These are phyloP conservation scores for Brasilioporus rufonigricans DNA, from an alignment of 768 basidiomycete species.

Conservation along the genomic window DNA sequence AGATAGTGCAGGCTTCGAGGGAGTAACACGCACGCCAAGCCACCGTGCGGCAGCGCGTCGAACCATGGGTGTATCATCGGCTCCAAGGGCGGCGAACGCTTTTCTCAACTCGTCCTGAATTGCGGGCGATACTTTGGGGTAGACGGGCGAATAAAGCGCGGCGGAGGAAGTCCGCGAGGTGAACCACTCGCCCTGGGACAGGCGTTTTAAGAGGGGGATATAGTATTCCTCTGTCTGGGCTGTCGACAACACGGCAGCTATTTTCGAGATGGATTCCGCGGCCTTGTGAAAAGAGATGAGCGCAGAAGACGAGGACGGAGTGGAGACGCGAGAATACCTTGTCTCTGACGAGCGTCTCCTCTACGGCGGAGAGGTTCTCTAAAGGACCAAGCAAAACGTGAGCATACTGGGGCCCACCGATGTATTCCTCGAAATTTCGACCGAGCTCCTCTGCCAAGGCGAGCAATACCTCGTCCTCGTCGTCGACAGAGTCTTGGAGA, in stretches of 20 bases:
- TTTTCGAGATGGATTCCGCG: slow-evolving; percentile 91
- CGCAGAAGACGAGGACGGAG: background rate
- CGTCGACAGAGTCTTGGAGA: slow-evolving; percentile 98
- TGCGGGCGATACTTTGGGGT: slow-evolving; percentile 67
- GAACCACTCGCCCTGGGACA: slow-evolving; percentile 97
- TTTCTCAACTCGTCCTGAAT: slow-evolving; percentile 88
- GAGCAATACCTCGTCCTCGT: slow-evolving; percentile 96
- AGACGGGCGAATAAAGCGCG: slow-evolving; percentile 89
- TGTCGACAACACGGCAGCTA: slow-evolving; percentile 74
- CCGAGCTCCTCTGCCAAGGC: slow-evolving; percentile 96
- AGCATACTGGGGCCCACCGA: slow-evolving; percentile 85
- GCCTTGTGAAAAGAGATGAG: slow-evolving; percentile 53
- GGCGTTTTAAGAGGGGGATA: slow-evolving; percentile 85
- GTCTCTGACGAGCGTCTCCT: slow-evolving; percentile 96
- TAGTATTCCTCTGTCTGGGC: slow-evolving; percentile 85
- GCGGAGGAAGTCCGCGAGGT: slow-evolving; percentile 96
- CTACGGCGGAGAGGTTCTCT: slow-evolving; percentile 94
- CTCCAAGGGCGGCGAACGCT: slow-evolving; percentile 75
- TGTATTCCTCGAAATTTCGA: slow-evolving; percentile 87
- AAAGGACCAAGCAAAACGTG: slow-evolving; percentile 88
- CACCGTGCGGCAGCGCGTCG: slow-evolving; percentile 93
- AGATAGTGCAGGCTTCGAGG: background rate
- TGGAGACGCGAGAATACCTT: slow-evolving; percentile 59
- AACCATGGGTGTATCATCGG: slow-evolving; percentile 99
- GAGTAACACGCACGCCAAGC: slow-evolving; percentile 74